phyloP scores from a whole-genome alignment of 2,329 filamentous ascomycete species.

The Fusarium sp. region DNA sequence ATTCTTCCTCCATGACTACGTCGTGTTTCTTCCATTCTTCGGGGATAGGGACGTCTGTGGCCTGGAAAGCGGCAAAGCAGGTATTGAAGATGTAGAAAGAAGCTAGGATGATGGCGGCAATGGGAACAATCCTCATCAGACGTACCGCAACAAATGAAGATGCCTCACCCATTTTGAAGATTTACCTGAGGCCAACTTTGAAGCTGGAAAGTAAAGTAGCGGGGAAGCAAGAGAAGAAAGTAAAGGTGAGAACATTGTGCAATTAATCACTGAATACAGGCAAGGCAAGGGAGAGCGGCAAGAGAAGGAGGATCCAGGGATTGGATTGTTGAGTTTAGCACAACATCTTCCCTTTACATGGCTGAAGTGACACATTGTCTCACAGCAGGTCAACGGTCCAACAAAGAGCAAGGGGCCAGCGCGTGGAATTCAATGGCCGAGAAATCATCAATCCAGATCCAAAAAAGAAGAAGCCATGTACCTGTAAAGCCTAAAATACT shows the following conservation, averaged over 20 bases:
- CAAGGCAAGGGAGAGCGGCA: conserved; percentile 2
- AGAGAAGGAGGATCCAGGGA: background rate
- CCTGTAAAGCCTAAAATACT: background rate
- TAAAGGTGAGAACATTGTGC: background rate
- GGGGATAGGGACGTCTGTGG: background rate
- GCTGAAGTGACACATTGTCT: conserved; percentile 16
- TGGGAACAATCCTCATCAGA: background rate
- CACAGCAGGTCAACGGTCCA: background rate
- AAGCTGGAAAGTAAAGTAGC: background rate
- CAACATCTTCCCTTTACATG: conserved; percentile 9
- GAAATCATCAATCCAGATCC: background rate
- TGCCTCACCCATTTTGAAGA: conserved; percentile 5
- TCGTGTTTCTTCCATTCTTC: background rate
- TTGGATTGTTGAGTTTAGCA: background rate
- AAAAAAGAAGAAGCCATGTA: background rate
- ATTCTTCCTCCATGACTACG: background rate
- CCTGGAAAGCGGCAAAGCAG: background rate
- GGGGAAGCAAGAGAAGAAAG: background rate
- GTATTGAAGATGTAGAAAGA: background rate
- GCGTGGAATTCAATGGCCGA: background rate
- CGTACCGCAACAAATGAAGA: conserved; percentile 5
- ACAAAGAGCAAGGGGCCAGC: background rate
- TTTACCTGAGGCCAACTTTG: too few relatives aligned
- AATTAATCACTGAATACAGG: background rate
- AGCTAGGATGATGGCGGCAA: background rate